Base-by-base conservation (phyloP, 2,329 filamentous ascomycete species). In the Coniochaeta hoffmannii region DNA sequence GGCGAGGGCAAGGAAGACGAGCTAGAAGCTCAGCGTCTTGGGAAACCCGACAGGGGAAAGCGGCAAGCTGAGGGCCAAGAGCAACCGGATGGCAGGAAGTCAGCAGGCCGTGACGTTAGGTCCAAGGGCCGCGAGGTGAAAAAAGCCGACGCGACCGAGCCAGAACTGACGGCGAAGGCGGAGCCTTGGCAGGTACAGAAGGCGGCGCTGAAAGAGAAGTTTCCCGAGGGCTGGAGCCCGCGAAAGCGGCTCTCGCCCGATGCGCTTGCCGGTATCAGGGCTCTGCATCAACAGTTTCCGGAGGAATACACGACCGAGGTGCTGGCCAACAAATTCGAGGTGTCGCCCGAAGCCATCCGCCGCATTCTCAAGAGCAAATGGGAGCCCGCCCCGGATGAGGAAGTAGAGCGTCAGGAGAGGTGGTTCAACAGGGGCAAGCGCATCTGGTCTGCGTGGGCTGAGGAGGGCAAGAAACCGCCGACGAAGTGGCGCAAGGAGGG, bases 171-270 rank as follows among this genome's bases (percentile, higher is more conserved):
- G 12, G 28, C 41, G 9, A 46, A 53, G 12, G 55, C 51, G 31
- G 64, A 66, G 31, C n/a, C 50, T 3, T 97, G 94, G 94, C 79
- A 82, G 67, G 69, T 82, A 14, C 88, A 97, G 61, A 97, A 96
- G 68, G 74, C 74, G 1, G 87, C 85, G 0, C 71, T 95, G 34
- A 81, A 86, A 63, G 71, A 82, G 58, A 99, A 97, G 66, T 94
- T 97, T 61, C 83, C 83, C 1, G 81, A 86, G 8, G 84, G 86
- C 10, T 99, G 93, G 92, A 79, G 80, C 28, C 93, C 94, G 30
- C 80, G 82, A 51, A 97, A 96, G 71, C 86, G 86, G 57, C 79
- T 99, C 10, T 97, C 94, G 0, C 94, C 94, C 0, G 93, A 97
- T 69, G 90, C 92, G 1, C 76, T 97, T 31, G 86, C 89, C n/a